Evolutionary conservation across 345 rosid species (phyloP), one percentile per base, ranked within the genome.

Genomic region (Cardiospermum halicacabum): DNA sequence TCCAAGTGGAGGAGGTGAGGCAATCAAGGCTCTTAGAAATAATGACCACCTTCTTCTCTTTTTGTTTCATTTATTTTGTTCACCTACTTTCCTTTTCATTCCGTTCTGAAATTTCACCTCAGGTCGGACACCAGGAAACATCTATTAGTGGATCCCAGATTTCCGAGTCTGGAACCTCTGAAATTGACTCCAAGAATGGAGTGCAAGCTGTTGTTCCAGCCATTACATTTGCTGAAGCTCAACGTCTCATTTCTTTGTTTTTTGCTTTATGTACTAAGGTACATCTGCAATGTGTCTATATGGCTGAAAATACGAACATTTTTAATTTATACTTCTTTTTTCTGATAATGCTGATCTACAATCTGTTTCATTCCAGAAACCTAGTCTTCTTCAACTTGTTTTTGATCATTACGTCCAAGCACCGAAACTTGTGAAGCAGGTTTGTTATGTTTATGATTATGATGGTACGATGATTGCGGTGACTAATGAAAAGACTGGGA

Each of bases 231-330:
- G 62, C 91, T 66, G 99, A 91, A 78, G 91, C 91, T 67, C 99
- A 93, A 70, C 84, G 92, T 62, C 80, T 78, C n/a, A 73, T 82
- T 72, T 93, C 99, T 71, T 77, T 93, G 72, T 88, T 81, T 82
- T 93, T 88, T 64, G 96, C 98, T 69, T 85, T 93, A 59, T 93
- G 97, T 72, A 88, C 89, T 66, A 91, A 93, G 97, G 99, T 93
- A 56, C 58, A 81, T 54, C 16, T 39, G 40, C 53, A 27, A 47
- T 56, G 51, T 37, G 48, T 56, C 31, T 40, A 49, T 21, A 53
- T 21, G 56, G 30, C 65, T 71, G 53, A 43, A 61, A 62, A 18
- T 66, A 56, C 55, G 28, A 50, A 60, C 32, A 45, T 51, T 64
- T 16, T 22, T 8, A 31, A 28, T 53, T 64, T 27, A 56, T 9